These are phyloP conservation scores for Pelargonium nanum DNA, from an alignment of 345 rosid species.

Conservation along the genomic window DNA sequence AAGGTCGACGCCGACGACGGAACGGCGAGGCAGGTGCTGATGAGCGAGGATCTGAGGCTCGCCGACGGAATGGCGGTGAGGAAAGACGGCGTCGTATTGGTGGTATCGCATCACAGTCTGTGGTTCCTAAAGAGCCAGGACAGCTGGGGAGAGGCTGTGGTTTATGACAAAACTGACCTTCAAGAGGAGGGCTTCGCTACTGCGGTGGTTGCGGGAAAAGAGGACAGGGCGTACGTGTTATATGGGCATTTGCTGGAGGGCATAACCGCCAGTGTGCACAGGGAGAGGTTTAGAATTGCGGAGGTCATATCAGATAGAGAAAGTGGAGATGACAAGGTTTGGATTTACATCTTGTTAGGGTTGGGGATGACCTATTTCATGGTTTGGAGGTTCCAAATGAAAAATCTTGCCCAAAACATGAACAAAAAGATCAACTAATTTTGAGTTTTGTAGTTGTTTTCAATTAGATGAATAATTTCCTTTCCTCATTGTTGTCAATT, in stretches of 20 bases:
- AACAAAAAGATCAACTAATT: conserved; percentile 37
- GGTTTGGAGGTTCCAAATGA: conserved; percentile 77
- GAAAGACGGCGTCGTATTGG: conserved; percentile 53
- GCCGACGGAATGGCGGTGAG: conserved; percentile 62
- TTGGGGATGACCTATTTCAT: conserved; percentile 68
- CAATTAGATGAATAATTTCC: too few species aligned
- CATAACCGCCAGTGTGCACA: conserved; percentile 19
- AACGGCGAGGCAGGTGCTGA: conserved; percentile 41
- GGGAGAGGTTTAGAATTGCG: conserved; percentile 42
- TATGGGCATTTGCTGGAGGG: conserved; percentile 61
- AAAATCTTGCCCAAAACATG: conserved; percentile 41
- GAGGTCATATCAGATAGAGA: conserved; percentile 51
- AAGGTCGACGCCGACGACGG: conserved; percentile 71
- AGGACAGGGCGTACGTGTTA: conserved; percentile 61
- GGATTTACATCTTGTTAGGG: conserved; percentile 55
- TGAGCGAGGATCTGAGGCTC: conserved; percentile 31
- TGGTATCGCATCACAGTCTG: conserved; percentile 41
- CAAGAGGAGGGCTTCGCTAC: conserved; percentile 49
- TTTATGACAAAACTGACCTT: conserved; percentile 56
- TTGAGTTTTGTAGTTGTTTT: not conserved
- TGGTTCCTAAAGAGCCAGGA: conserved; percentile 70
- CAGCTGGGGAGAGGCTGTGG: conserved; percentile 68
- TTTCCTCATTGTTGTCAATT: too few species aligned
- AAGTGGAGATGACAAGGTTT: conserved; percentile 40
- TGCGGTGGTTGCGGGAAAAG: conserved; percentile 45